Conservation (phyloP, 139 green algal genomes). For the Nannochloris sp. region DNA sequence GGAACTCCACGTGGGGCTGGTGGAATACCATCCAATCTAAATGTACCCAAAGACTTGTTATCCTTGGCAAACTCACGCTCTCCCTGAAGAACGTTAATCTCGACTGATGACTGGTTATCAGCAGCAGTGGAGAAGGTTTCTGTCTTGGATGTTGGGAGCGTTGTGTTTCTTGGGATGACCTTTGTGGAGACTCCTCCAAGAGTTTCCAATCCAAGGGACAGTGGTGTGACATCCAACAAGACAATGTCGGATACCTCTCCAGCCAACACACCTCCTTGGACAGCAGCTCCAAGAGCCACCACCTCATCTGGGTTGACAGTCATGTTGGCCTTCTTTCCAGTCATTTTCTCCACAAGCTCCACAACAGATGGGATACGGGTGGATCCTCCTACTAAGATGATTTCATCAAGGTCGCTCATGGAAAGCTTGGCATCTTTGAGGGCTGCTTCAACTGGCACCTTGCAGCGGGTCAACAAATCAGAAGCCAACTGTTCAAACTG, state of each 20-base stretch:
- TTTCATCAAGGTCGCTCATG: conserved; percentile 80
- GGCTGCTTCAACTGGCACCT: conserved; percentile 81
- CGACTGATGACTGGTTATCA: conserved; percentile 89
- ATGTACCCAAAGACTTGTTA: conserved; percentile 93
- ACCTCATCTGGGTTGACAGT: conserved; percentile 99
- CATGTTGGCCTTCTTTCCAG: conserved; percentile 90
- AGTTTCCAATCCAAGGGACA: conserved; percentile 94
- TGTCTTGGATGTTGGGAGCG: conserved; percentile 89
- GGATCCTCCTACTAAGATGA: conserved; percentile 93
- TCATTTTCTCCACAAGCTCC: conserved; percentile 75
- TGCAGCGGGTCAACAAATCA: conserved; percentile 85
- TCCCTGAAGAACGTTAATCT: conserved; percentile 96
- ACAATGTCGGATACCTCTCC: conserved; percentile 83
- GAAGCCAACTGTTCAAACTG: conserved; percentile 95
- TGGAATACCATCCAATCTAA: conserved; percentile 93
- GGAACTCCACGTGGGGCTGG: conserved; percentile 88
- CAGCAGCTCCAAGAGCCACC: conserved; percentile 92
- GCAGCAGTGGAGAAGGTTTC: conserved; percentile 96
- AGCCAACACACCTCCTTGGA: conserved; percentile 81
- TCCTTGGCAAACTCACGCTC: conserved; percentile 81
- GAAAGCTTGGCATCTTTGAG: conserved; percentile 89
- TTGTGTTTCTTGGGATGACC: conserved; percentile 97
- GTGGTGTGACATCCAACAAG: conserved; percentile 93
- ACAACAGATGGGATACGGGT: conserved; percentile 95
- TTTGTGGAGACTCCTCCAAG: conserved; percentile 95